Base-by-base conservation (phyloP, 129 eudicot genomes). In the Flaveria sonorensis region DNA sequence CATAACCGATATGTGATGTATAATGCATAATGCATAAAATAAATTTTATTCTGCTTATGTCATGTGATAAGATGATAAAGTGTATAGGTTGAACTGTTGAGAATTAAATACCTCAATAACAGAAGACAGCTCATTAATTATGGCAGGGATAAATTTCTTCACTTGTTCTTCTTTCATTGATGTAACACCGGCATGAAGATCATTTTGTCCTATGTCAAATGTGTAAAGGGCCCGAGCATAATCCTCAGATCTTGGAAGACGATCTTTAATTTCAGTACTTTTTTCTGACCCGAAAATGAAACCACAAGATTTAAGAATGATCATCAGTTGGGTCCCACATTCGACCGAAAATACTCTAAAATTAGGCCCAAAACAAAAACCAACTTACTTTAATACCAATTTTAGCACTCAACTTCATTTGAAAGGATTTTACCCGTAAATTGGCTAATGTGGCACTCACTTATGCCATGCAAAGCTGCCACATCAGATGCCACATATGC, bases 141-240 rank as follows among this genome's bases (percentile, higher is more conserved):
- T 80, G 48, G 50, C 57, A 2, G 90, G 90, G 52, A 87, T 78
- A 67, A 48, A 53, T 50, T 61, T 74, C 42, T 50, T 69, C 60
- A 84, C 89, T 53, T 85, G 74, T 18, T 85, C 89, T 73, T 83
- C 89, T 8, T 68, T 64, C 86, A 76, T 78, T 6, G 82, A 77
- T 40, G 13, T 30, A 74, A 88, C 72, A 32, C 88, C 86, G 10
- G 80, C 81, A 81, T 88, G 85, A 86, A 88, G 78, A 82, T 88
- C 93, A 70, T 88, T 88, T 59, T 88, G 93, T 68, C 93, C 93
- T 53, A 76, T 88, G 64, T 88, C 93, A 43, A 85, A 77, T 30
- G 81, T 81, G 80, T 85, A 85, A 53, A 88, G 81, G 47, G 92
- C 88, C 64, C 45, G 74, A 11, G 57, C 21, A 70, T 82, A 83